Evolutionary conservation across 176 grass and related monocot genomes (phyloP).

Genomic region (Musa acuminata): DNA sequence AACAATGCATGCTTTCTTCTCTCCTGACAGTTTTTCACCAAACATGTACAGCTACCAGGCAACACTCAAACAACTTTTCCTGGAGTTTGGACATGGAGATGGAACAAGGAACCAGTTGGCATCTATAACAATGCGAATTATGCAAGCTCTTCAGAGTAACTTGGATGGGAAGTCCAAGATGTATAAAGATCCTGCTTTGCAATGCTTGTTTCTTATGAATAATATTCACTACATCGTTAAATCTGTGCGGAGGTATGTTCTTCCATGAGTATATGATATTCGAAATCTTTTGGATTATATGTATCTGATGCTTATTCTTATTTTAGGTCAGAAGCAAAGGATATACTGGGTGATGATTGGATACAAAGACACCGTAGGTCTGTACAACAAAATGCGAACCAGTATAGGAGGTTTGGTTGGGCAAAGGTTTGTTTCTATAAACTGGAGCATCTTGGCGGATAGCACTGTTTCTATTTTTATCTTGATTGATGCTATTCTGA

Average conservation of each 20-base stretch:
- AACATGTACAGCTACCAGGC: conserved; percentile 54
- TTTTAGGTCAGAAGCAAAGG: conserved; percentile 76
- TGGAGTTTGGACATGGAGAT: conserved; percentile 44
- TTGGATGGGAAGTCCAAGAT: conserved; percentile 69
- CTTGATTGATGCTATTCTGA: not conserved
- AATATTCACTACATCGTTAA: conserved; percentile 82
- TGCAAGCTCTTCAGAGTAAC: conserved; percentile 85
- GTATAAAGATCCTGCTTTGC: conserved; percentile 75
- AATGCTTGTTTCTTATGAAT: conserved; percentile 84
- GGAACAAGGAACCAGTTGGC: conserved; percentile 51
- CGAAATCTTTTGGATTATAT: not conserved
- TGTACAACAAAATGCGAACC: conserved; percentile 74
- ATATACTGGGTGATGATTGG: conserved; percentile 83
- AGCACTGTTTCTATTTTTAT: not conserved
- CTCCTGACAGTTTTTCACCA: not conserved
- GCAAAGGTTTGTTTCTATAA: conserved; percentile 45
- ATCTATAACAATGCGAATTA: conserved; percentile 50
- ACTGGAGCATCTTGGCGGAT: not conserved
- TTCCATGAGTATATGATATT: conserved; percentile 11
- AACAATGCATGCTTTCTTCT: not conserved
- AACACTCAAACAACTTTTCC: conserved; percentile 69
- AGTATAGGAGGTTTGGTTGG: conserved; percentile 80
- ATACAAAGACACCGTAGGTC: conserved; percentile 69
- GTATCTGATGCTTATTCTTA: not conserved
- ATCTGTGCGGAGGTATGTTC: conserved; percentile 55